Evolutionary conservation across 140 eudicot species (phyloP).

Genomic region (Oenanthe javanica): DNA sequence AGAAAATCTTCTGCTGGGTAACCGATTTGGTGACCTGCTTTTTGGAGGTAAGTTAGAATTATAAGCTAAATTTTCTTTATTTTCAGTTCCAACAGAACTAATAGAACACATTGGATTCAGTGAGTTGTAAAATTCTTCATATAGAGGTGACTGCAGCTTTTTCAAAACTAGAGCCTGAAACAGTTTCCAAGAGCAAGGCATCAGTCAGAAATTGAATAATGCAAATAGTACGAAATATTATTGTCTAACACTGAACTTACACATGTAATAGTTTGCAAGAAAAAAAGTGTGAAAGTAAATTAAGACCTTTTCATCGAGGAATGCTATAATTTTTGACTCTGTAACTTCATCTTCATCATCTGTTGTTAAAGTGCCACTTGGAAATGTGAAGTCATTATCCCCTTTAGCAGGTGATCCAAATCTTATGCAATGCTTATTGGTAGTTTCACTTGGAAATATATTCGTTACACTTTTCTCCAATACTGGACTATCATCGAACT

Average conservation of each 20-base stretch:
- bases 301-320: conserved; percentile 56
- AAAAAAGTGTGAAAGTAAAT: neutral
- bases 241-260: neutral
- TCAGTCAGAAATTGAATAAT: neutral
- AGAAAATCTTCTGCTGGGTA: conserved; percentile 66
- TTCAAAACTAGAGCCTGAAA: conserved; percentile 86
- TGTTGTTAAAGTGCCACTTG: conserved; percentile 44
- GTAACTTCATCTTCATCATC: conserved; percentile 93
- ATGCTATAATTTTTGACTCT: conserved; percentile 79
- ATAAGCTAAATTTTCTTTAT: conserved; percentile 57
- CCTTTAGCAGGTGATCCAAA: conserved; percentile 31
- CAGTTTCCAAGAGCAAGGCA: conserved; percentile 7
- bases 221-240: neutral
- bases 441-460: conserved; percentile 29
- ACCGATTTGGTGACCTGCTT: conserved; percentile 66
- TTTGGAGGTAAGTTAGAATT: conserved; percentile 70
- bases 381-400: conserved; percentile 63
- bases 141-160: conserved; percentile 91
- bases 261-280: neutral
- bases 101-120: conserved; percentile 47
- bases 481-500: conserved; percentile 73
- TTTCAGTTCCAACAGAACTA: conserved; percentile 35
- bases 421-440: conserved; percentile 26
- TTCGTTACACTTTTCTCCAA: conserved; percentile 32
- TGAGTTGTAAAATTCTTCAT: conserved; percentile 83